Conservation (phyloP, 345 rosid species). For the Punica granatum region DNA sequence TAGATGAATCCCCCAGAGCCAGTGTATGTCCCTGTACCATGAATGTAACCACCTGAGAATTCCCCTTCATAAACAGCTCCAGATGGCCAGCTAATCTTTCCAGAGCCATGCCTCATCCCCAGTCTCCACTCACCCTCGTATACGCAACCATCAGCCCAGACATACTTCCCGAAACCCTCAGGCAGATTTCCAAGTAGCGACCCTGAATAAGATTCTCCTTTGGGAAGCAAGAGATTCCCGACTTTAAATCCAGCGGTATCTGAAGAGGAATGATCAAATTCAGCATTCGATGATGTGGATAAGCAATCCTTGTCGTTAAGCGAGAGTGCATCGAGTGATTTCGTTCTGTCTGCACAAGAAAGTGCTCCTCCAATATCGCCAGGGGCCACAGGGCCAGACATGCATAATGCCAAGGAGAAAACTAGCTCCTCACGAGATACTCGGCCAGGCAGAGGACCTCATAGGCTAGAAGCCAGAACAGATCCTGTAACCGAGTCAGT, state of each 20-base stretch:
- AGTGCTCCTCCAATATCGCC: conserved; percentile 38
- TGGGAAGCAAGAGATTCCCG: conserved; percentile 51
- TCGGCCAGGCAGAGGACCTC: not conserved
- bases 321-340: conserved; percentile 48
- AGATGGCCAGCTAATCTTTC: conserved; percentile 68
- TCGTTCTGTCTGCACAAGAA: conserved; percentile 60
- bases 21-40: conserved; percentile 65
- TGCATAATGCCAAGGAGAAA: conserved; percentile 56
- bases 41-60: conserved; percentile 79
- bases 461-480: conserved; percentile 2
- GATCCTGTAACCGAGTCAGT: not conserved
- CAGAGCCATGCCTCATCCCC: conserved; percentile 84
- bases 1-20: conserved; percentile 47
- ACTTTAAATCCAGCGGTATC: conserved; percentile 57
- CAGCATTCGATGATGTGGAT: conserved; percentile 43
- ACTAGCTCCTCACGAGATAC: conserved; percentile 21
- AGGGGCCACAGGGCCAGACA: conserved; percentile 70
- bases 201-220: conserved; percentile 71
- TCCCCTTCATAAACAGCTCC: conserved; percentile 82
- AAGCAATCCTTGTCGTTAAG: conserved; percentile 26
- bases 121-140: conserved; percentile 91
- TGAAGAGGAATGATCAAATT: conserved; percentile 34
- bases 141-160: conserved; percentile 67
- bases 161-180: conserved; percentile 78
- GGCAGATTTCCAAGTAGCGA: conserved; percentile 68